A percentile compares a stretch with the other conserved stretches of the same genome.
phyloP scores from a whole-genome alignment of 169 alveolate genomes.

The Theileria sp. region DNA sequence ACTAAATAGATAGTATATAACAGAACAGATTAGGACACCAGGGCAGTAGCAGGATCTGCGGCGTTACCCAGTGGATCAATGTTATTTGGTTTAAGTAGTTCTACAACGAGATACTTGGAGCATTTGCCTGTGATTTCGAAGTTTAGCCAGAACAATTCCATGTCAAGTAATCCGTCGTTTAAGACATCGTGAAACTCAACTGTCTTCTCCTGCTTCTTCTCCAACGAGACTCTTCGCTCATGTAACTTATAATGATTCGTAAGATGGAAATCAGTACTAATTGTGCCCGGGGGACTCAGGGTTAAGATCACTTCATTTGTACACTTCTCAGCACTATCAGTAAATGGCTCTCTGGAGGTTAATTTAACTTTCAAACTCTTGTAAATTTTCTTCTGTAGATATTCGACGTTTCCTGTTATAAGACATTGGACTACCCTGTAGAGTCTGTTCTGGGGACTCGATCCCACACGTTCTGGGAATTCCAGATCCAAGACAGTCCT shows the following conservation, averaged over 20 bases:
- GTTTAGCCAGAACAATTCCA: conserved; percentile 24
- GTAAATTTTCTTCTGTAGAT: conserved; percentile 3
- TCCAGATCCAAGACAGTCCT: conserved; percentile 16
- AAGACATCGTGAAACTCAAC: conserved; percentile 9
- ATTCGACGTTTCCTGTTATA: background rate
- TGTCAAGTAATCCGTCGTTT: background rate
- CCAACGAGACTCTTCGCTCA: background rate
- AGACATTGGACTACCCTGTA: conserved; percentile 14
- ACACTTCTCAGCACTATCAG: background rate
- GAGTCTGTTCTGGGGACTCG: background rate
- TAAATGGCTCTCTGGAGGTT: background rate
- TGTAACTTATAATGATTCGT: background rate
- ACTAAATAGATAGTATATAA: too few relatives aligned
- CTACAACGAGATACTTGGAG: conserved; percentile 7
- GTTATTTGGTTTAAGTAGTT: conserved; percentile 14
- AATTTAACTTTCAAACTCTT: background rate
- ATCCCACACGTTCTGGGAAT: background rate
- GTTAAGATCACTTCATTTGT: background rate
- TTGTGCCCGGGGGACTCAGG: conserved; percentile 9
- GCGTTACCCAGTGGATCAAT: background rate
- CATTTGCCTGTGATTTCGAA: conserved; percentile 5
- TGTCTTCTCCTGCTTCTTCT: background rate
- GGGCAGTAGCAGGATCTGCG: background rate
- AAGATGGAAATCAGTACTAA: background rate
- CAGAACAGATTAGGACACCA: too few relatives aligned